These are phyloP conservation scores for Trematosphaeria pertusa DNA, from an alignment of 2,329 filamentous ascomycete genomes.

Conservation along the genomic window DNA sequence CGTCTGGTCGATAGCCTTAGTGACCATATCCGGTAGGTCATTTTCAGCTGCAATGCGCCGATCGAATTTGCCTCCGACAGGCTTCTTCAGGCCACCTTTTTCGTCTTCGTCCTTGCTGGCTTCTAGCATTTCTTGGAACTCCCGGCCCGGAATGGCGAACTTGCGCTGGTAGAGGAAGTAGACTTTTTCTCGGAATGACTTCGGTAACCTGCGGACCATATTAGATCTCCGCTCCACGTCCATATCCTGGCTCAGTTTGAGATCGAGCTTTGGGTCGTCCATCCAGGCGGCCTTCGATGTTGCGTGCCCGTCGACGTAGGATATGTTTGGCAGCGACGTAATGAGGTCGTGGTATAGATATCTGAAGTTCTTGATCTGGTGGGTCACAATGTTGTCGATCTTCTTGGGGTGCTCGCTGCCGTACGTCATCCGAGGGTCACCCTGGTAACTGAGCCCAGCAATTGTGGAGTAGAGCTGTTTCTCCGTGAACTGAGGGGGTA, in stretches of 20 bases:
- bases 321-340: conserved; percentile 86
- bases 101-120: conserved; percentile 73
- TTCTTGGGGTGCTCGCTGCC: conserved; percentile 91
- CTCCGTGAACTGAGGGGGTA: conserved; percentile 86
- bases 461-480: conserved; percentile 89
- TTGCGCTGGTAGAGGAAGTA: conserved; percentile 97
- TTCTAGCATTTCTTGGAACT: conserved; percentile 86
- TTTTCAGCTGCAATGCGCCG: conserved; percentile 78
- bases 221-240: conserved; percentile 88
- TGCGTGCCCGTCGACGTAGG: conserved; percentile 72
- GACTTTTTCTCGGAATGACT: conserved; percentile 82
- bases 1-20: conserved; percentile 81
- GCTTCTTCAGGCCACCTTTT: conserved; percentile 68
- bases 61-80: conserved; percentile 86
- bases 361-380: conserved; percentile 91
- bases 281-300: conserved; percentile 66
- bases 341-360: conserved; percentile 89
- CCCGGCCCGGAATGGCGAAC: conserved; percentile 80
- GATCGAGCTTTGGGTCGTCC: conserved; percentile 63
- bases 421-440: conserved; percentile 93
- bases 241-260: conserved; percentile 85
- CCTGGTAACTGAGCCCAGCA: conserved; percentile 89
- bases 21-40: conserved; percentile 74
- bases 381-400: conserved; percentile 89
- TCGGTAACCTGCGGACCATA: conserved; percentile 92